Percentiles rank a stretch among this genome's conserved stretches.
Evolutionary conservation across 495 filamentous ascomycete species (phyloP).

Genomic region (Xanthoparmelia taractica): DNA sequence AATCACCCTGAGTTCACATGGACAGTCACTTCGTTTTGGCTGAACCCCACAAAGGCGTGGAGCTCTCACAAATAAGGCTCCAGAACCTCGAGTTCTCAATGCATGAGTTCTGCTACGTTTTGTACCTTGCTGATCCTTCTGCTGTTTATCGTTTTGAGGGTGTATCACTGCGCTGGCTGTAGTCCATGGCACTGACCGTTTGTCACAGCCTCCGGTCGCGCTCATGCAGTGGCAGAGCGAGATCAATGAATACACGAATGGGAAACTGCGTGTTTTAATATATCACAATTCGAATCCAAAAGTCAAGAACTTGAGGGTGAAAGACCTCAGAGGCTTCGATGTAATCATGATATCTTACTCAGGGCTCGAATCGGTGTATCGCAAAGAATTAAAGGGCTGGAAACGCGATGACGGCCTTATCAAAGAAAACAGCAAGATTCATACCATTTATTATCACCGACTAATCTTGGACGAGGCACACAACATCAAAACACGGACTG

Average conservation of each 20-base stretch:
- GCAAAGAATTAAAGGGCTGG: constrained; percentile 89
- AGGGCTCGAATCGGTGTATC: constrained; percentile 80
- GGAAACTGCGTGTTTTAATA: constrained; percentile 78
- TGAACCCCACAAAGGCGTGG: too few relatives aligned
- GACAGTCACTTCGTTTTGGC: too few relatives aligned
- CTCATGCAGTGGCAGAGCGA: constrained; percentile 96
- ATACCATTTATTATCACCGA: constrained; percentile 80
- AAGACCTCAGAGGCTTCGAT: constrained; percentile 72
- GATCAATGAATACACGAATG: constrained; percentile 84
- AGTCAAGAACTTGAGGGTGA: constrained; percentile 61
- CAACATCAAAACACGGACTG: constrained; percentile 81
- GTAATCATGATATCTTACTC: constrained; percentile 97
- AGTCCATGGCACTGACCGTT: not conserved
- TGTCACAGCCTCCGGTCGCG: constrained; percentile 68
- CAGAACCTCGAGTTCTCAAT: too few relatives aligned
- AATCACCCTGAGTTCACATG: too few relatives aligned
- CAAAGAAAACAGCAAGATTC: constrained; percentile 78
- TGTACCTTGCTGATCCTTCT: not conserved
- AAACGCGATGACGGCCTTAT: constrained; percentile 64
- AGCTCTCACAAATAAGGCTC: too few relatives aligned
- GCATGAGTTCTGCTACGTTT: too few relatives aligned
- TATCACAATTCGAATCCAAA: constrained; percentile 81
- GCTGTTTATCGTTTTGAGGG: not conserved
- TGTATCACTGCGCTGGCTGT: not conserved
- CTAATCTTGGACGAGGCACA: constrained; percentile 94